A percentile compares a stretch with the other conserved stretches of the same genome.
These are phyloP conservation scores for Suillus weaverae DNA, from an alignment of 768 basidiomycete species.

Conservation along the genomic window DNA sequence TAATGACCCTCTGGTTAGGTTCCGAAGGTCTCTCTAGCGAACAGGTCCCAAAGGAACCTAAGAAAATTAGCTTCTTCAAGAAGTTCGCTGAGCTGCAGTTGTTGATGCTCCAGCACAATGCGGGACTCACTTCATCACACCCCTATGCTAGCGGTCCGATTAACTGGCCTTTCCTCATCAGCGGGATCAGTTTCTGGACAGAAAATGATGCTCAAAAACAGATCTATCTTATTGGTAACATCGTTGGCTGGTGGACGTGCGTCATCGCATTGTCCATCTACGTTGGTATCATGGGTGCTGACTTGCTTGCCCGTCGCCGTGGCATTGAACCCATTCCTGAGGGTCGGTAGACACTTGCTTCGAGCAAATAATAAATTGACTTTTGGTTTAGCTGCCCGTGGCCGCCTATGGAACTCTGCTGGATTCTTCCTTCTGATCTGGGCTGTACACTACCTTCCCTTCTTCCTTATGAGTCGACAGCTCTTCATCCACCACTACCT, in stretches of 20 bases:
- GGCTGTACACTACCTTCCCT: constrained; percentile 94
- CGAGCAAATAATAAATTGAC: constrained; percentile 5
- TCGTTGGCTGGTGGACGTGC: constrained; percentile 94
- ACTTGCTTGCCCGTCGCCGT: constrained; percentile 83
- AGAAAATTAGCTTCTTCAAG: constrained; percentile 86
- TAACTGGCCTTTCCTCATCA: constrained; percentile 97
- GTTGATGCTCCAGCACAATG: constrained; percentile 97
- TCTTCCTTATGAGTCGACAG: constrained; percentile 97
- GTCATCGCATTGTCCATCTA: constrained; percentile 84
- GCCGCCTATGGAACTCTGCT: constrained; percentile 92
- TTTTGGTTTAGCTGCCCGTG: constrained; percentile 69
- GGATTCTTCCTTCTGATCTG: constrained; percentile 96
- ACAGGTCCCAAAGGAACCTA: constrained; percentile 65
- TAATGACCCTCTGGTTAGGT: constrained; percentile 33
- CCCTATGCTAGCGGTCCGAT: constrained; percentile 96
- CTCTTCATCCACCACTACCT: constrained; percentile 98
- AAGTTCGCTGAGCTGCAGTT: constrained; percentile 94
- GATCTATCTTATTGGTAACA: constrained; percentile 95
- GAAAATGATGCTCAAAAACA: constrained; percentile 81
- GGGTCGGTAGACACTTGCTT: constrained; percentile 51
- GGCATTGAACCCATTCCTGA: constrained; percentile 84
- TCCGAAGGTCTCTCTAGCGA: constrained; percentile 52
- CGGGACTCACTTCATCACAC: constrained; percentile 96
- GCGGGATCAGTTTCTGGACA: constrained; percentile 99
- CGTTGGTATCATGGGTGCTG: constrained; percentile 87